phyloP scores from a whole-genome alignment of 2,329 filamentous ascomycete species.

The Beauveria scarabaeidicola region DNA sequence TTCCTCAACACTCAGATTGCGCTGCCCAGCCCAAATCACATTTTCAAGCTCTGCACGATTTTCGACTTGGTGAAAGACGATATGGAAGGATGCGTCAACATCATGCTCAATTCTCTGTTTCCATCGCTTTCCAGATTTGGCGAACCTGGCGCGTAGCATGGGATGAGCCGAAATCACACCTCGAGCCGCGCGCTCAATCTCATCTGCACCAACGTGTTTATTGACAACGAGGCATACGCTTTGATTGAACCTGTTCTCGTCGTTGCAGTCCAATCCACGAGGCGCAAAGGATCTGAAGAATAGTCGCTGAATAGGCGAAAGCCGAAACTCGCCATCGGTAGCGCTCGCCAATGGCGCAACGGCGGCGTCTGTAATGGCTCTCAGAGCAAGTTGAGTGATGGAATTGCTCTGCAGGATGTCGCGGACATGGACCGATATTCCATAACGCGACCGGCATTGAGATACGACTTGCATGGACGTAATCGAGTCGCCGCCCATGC shows the following conservation, averaged over 20 bases:
- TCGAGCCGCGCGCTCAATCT: background rate
- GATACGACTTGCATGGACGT: slow-evolving; percentile 1
- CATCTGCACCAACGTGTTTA: background rate
- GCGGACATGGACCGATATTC: slow-evolving; percentile 5
- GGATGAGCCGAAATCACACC: background rate
- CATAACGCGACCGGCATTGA: background rate
- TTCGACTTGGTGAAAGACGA: background rate
- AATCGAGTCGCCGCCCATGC: slow-evolving; percentile 6
- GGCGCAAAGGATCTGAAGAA: background rate
- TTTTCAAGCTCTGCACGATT: background rate
- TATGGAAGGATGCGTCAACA: background rate
- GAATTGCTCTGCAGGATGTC: slow-evolving; percentile 14
- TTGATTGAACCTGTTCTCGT: slow-evolving; percentile 16
- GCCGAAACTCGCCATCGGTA: slow-evolving; percentile 15
- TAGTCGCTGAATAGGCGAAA: background rate
- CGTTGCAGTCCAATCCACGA: background rate
- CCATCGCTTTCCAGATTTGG: background rate
- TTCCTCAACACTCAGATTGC: background rate
- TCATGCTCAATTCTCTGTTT: background rate
- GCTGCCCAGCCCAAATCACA: background rate
- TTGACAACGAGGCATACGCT: slow-evolving; percentile 1
- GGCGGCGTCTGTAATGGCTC: background rate
- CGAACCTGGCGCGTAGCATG: slow-evolving; percentile 10
- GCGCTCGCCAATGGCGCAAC: background rate
- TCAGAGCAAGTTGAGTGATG: slow-evolving; percentile 14